Conservation (phyloP, 192 early-diverging fungal genomes). For the Cetraspora pellucida region DNA sequence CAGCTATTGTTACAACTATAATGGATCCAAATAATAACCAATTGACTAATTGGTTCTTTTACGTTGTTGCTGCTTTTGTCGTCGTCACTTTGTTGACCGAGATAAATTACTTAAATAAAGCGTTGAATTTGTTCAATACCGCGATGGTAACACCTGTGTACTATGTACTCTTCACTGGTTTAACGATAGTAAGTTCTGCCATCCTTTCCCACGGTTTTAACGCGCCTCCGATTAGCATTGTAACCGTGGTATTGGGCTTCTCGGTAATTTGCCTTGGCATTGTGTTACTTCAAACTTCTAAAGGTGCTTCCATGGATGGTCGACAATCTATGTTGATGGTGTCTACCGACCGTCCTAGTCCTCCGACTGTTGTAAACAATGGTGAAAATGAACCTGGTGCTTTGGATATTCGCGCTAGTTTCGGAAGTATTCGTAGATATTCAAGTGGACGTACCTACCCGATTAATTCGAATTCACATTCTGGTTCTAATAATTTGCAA, state of each 20-base stretch:
- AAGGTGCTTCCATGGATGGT: slow-evolving; percentile 1
- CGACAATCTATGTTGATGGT: neutral
- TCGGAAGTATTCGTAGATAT: slow-evolving; percentile 33
- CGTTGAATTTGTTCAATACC: slow-evolving; percentile 70
- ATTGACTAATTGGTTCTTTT: slow-evolving; percentile 70
- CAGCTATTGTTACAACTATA: slow-evolving; percentile 63
- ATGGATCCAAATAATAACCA: slow-evolving; percentile 52
- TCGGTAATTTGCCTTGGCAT: slow-evolving; percentile 64
- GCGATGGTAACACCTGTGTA: slow-evolving; percentile 76
- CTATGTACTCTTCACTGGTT: slow-evolving; percentile 74
- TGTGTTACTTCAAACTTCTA: slow-evolving; percentile 54
- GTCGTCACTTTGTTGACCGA: slow-evolving; percentile 54
- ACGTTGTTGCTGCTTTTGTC: slow-evolving; percentile 62
- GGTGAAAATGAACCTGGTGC: slow-evolving; percentile 18
- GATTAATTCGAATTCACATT: neutral
- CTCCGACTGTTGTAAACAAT: neutral
- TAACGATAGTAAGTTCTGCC: slow-evolving; percentile 65
- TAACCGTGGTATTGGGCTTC: slow-evolving; percentile 61
- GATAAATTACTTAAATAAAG: slow-evolving; percentile 74
- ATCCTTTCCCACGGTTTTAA: slow-evolving; percentile 68
- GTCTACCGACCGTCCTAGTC: neutral
- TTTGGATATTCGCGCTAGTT: slow-evolving; percentile 25
- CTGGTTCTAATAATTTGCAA: neutral
- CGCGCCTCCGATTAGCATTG: slow-evolving; percentile 43
- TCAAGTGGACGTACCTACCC: slow-evolving; percentile 4